phyloP scores from a whole-genome alignment of 2,329 filamentous ascomycete species.

The Microdochium paspali region DNA sequence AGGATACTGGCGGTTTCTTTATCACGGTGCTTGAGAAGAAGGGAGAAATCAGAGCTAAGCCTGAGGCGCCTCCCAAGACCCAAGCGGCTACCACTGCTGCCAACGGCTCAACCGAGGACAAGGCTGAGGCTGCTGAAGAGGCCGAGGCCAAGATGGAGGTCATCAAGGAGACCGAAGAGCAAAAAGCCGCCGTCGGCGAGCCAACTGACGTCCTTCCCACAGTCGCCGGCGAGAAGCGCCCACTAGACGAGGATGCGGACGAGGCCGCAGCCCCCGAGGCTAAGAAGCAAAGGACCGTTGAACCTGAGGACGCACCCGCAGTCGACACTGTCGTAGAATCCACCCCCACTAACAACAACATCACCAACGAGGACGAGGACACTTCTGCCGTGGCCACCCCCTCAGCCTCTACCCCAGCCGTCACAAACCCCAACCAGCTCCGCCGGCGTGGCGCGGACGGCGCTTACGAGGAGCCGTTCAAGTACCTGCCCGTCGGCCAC shows the following conservation, averaged over 20 bases:
- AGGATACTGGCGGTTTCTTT: conserved; percentile 97
- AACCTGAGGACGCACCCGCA: conserved; percentile 7
- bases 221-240: conserved; percentile 21
- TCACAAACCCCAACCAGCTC: conserved; percentile 25
- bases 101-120: conserved; percentile 9
- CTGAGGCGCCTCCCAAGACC: conserved; percentile 50
- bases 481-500: conserved; percentile 70
- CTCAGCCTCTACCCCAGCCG: conserved; percentile 12
- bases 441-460: conserved; percentile 33
- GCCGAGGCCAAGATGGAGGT: conserved; percentile 19
- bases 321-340: too few relatives aligned
- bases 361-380: conserved; percentile 5
- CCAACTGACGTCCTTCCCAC: conserved; percentile 21
- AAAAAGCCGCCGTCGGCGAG: conserved; percentile 18
- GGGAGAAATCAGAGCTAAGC: conserved; percentile 70
- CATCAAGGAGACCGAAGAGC: conserved; percentile 28
- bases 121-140: conserved; percentile 8
- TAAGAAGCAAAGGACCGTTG: conserved; percentile 37
- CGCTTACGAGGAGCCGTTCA: conserved; percentile 83
- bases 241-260: conserved; percentile 20
- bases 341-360: background rate
- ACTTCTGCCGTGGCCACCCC: conserved; percentile 4
- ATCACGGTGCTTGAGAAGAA: conserved; percentile 92
- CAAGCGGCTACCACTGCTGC: conserved; percentile 7
- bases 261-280: conserved; percentile 25